Evolutionary conservation across 2,329 filamentous ascomycete genomes (phyloP).

Genomic region (Hypoxylon sp.): DNA sequence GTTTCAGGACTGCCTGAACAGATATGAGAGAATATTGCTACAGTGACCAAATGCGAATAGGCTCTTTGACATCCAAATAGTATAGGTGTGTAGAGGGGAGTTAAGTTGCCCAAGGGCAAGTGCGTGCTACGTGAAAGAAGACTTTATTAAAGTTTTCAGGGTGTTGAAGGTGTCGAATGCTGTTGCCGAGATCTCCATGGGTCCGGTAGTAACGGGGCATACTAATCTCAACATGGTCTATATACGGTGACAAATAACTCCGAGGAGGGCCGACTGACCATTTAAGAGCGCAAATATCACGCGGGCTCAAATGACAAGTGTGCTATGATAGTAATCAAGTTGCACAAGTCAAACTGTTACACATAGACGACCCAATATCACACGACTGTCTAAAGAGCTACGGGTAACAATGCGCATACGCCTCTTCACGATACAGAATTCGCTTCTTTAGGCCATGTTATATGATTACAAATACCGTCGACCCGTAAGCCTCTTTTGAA

Average conservation of each 20-base stretch:
- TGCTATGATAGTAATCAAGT: not conserved
- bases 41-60: not conserved
- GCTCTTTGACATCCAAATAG: not conserved
- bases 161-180: not conserved
- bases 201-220: not conserved
- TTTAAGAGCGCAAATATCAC: not conserved
- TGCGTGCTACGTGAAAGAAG: not conserved
- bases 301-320: not conserved
- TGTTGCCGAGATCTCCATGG: not conserved
- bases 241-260: not conserved
- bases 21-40: not conserved
- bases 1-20: not conserved
- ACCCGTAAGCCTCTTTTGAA: not conserved
- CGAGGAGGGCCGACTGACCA: not conserved
- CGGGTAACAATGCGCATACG: not conserved
- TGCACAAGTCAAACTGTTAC: not conserved
- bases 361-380: not conserved
- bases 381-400: not conserved
- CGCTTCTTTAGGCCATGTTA: not conserved
- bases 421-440: not conserved
- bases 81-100: not conserved
- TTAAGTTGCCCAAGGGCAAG: not conserved
- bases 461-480: not conserved
- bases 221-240: not conserved
- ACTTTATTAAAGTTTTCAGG: not conserved